Evolutionary conservation across 202 grass and related monocot species (phyloP).

Genomic region (Saccharum hybrid): DNA sequence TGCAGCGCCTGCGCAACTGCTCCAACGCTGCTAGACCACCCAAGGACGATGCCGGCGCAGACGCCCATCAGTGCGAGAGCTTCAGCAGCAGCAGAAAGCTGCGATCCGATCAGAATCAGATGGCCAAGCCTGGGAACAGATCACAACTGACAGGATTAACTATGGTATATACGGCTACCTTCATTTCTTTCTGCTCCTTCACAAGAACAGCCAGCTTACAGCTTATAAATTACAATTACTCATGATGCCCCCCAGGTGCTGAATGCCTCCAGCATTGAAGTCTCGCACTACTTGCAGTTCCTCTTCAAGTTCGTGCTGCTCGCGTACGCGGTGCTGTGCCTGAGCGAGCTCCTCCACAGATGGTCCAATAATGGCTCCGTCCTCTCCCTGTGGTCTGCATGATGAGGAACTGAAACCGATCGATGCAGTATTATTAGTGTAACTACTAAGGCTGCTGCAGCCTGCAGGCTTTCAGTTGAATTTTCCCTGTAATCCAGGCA

Average conservation of each 20-base stretch:
- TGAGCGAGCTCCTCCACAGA: slow-evolving; percentile 56
- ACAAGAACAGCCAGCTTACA: neutral
- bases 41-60: neutral
- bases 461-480: slow-evolving; percentile 13
- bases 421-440: neutral
- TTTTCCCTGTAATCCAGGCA: slow-evolving; percentile 7
- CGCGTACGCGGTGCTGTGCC: slow-evolving; percentile 60
- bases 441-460: slow-evolving; percentile 17
- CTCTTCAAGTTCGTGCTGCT: slow-evolving; percentile 70
- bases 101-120: slow-evolving; percentile 1
- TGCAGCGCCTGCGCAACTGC: slow-evolving; percentile 70
- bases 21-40: slow-evolving; percentile 4
- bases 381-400: slow-evolving; percentile 47
- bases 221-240: neutral
- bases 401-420: neutral
- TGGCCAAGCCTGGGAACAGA: slow-evolving; percentile 41
- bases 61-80: slow-evolving; percentile 12
- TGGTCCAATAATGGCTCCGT: slow-evolving; percentile 47
- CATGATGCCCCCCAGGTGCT: slow-evolving; percentile 32
- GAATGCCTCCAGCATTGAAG: slow-evolving; percentile 49
- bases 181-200: neutral
- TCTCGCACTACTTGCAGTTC: slow-evolving; percentile 61
- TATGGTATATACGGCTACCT: slow-evolving; percentile 40
- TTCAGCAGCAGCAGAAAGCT: slow-evolving; percentile 47
- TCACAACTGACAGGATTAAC: slow-evolving; percentile 53